Conservation (phyloP, 371 early-diverging fungal species). For the Nematocida major region DNA sequence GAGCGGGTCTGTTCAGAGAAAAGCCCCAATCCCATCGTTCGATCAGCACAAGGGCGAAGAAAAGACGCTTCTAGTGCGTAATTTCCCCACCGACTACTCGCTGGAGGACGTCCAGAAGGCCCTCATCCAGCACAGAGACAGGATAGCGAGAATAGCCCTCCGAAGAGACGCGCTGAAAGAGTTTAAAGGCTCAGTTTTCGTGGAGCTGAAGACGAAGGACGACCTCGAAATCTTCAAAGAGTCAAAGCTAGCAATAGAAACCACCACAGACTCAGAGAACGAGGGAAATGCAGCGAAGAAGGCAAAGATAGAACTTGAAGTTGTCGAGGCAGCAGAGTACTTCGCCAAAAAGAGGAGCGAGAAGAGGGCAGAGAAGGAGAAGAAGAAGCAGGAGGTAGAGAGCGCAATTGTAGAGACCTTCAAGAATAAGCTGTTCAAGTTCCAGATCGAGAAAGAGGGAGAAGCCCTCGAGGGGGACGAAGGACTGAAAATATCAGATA, state of each 20-base stretch:
- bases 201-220: slow-evolving; percentile 55
- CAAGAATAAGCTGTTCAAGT: slow-evolving; percentile 54
- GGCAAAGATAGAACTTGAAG: not conserved
- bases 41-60: slow-evolving; percentile 48
- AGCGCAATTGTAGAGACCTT: slow-evolving; percentile 47
- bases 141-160: slow-evolving; percentile 52
- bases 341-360: slow-evolving; percentile 7
- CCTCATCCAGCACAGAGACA: slow-evolving; percentile 25
- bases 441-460: not conserved
- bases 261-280: not conserved
- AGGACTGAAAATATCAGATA: slow-evolving; percentile 51
- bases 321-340: not conserved
- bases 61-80: slow-evolving; percentile 45
- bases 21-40: slow-evolving; percentile 51
- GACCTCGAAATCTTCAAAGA: slow-evolving; percentile 46
- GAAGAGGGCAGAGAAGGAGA: slow-evolving; percentile 29
- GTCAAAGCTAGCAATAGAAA: slow-evolving; percentile 25
- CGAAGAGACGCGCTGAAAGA: slow-evolving; percentile 54
- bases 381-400: slow-evolving; percentile 41
- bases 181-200: slow-evolving; percentile 61
- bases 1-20: slow-evolving; percentile 51
- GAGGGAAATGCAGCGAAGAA: slow-evolving; percentile 16
- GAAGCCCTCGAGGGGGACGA: slow-evolving; percentile 31
- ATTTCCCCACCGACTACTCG: slow-evolving; percentile 44
- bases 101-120: slow-evolving; percentile 59